Evolutionary conservation across 2,329 filamentous ascomycete genomes (phyloP).

Genomic region (Rutstroemia sp.): DNA sequence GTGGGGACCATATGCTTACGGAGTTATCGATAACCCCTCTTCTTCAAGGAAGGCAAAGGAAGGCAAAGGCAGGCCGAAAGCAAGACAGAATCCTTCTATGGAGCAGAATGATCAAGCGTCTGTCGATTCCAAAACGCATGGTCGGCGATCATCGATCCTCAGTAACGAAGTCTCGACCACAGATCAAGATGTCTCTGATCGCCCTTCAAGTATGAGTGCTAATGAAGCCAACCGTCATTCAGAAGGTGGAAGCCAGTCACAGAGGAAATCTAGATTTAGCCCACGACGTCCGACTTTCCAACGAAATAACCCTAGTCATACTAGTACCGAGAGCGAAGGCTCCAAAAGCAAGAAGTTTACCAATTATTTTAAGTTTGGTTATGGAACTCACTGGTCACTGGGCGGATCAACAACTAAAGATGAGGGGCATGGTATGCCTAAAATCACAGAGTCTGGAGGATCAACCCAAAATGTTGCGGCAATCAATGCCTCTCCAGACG

Average conservation of each 20-base stretch:
- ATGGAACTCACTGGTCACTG: conserved; percentile 59
- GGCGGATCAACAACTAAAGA: conserved; percentile 24
- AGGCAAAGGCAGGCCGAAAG: conserved; percentile 13
- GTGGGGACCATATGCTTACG: conserved; percentile 79
- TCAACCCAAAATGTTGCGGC: not conserved
- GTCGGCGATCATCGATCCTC: not conserved
- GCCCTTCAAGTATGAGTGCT: not conserved
- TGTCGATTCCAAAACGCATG: not conserved
- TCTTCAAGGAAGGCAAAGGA: conserved; percentile 45
- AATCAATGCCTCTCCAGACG: not conserved
- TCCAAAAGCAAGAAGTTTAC: conserved; percentile 39
- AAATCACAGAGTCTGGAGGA: not conserved
- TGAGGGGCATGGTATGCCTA: not conserved
- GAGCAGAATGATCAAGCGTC: not conserved
- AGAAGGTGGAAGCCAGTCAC: not conserved
- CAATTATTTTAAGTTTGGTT: conserved; percentile 59
- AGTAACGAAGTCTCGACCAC: not conserved
- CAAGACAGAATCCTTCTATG: not conserved
- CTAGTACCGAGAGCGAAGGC: conserved; percentile 18
- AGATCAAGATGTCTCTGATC: not conserved
- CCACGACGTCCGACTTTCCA: conserved; percentile 10
- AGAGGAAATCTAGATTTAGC: not conserved
- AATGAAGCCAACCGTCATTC: not conserved
- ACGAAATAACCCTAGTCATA: conserved; percentile 13
- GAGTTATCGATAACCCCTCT: conserved; percentile 70